Evolutionary conservation across 257 asterid genomes (phyloP).

Genomic region (Solanum verrucosum): DNA sequence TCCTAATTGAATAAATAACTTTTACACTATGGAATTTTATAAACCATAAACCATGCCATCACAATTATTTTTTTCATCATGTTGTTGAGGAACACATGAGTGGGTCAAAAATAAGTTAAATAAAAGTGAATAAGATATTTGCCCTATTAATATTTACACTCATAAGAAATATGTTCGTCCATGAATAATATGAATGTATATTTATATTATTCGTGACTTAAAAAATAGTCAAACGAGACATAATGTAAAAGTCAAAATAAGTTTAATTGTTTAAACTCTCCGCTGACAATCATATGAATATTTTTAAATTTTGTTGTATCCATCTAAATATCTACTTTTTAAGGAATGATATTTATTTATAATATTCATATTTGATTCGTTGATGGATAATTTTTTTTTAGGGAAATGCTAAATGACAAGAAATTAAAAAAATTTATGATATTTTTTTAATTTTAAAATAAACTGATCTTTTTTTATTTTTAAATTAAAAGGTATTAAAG

Average conservation of each 20-base stretch:
- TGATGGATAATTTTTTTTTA: neutral
- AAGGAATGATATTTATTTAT: neutral
- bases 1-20: neutral
- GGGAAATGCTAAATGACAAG: no score
- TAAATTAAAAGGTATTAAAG: no score
- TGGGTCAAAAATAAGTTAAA: neutral
- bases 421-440: no score
- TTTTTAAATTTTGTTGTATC: neutral
- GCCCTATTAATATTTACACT: neutral
- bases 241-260: neutral
- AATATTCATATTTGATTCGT: neutral
- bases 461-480: no score
- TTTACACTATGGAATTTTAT: neutral
- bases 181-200: no score
- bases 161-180: no score
- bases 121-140: neutral
- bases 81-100: neutral
- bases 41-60: neutral
- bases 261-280: no score
- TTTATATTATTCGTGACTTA: no score
- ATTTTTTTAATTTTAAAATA: no score
- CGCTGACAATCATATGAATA: neutral
- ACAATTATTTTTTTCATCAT: neutral
- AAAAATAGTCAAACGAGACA: neutral
- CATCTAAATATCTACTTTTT: neutral